Evolutionary conservation across 371 early-diverging fungal species (phyloP), one percentile per base, ranked within the genome.

Genomic region (Zychaea mexicana): DNA sequence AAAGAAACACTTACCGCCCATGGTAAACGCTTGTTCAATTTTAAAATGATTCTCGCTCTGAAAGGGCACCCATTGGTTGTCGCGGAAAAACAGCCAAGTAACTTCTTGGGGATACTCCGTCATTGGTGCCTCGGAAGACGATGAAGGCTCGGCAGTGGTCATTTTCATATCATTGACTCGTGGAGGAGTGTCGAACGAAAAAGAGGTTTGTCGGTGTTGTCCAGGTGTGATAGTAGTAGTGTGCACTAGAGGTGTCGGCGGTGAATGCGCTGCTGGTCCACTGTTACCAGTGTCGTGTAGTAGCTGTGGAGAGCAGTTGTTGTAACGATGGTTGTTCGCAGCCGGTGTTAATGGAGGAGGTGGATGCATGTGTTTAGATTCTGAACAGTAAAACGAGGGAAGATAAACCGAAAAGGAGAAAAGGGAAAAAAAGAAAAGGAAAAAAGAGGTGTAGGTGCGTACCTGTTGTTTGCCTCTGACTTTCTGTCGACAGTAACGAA

Each of bases 81-180:
- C 79, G 53, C 79, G 78, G 61, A 76, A 81, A 60, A 81, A 81
- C 19, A 81, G 60, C 82, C 82, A 81, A 46, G 82, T 81, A 30
- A 81, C 69, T 58, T 81, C 82, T 63, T 71, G 74, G 9, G 77
- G 71, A 53, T 71, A 72, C 24, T 77, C 75, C 21, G 66, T 68
- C 60, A 66, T 56, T 2, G 64, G 63, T 49, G 65, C 59, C 5
- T 65, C 65, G 30, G 62, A 45, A 9, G 62, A 61, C 2, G 56
- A 33, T 13, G 22, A 1, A 24, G 32, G 10, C 12, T 56, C 49
- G 6, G 8, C 13, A 49, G n/a, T n/a, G n/a, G 21, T 8, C 49
- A 49, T 24, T 49, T 49, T 49, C 10, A 49, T 49, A 49, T 49
- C 49, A 49, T 49, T 49, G 49, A 4, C 49, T 49, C 22, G 49